These are phyloP conservation scores for Quercus suber DNA, from an alignment of 306 rosid genomes.

Conservation along the genomic window DNA sequence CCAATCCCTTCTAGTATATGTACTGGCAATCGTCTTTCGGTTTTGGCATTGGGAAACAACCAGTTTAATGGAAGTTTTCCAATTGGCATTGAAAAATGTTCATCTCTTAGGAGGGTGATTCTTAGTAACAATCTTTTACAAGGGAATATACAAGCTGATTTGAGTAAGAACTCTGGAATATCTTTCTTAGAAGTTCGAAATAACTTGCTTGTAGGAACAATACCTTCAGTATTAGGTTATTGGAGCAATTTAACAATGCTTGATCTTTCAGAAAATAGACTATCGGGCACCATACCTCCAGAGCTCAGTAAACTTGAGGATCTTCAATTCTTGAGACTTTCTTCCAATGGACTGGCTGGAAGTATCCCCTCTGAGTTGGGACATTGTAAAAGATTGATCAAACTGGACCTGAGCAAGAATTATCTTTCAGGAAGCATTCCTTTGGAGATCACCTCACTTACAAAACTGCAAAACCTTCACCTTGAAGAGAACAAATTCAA, in stretches of 20 bases:
- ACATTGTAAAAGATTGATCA: neutral
- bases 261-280: slow-evolving; percentile 5
- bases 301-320: slow-evolving; percentile 11
- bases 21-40: neutral
- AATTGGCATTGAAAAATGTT: neutral
- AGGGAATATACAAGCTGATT: slow-evolving; percentile 14
- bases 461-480: slow-evolving; percentile 15
- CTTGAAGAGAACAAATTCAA: slow-evolving; percentile 20
- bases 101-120: slow-evolving; percentile 17
- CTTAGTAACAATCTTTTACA: slow-evolving; percentile 15
- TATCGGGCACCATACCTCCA: slow-evolving; percentile 8
- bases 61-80: slow-evolving; percentile 20
- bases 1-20: slow-evolving; percentile 12
- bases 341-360: slow-evolving; percentile 8
- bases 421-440: slow-evolving; percentile 15
- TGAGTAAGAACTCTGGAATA: slow-evolving; percentile 6
- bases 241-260: slow-evolving; percentile 25
- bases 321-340: slow-evolving; percentile 1
- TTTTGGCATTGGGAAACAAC: slow-evolving; percentile 12
- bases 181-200: slow-evolving; percentile 19
- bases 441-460: slow-evolving; percentile 6
- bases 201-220: slow-evolving; percentile 19
- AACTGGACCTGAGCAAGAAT: slow-evolving; percentile 18
- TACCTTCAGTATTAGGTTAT: slow-evolving; percentile 11
- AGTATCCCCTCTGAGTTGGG: slow-evolving; percentile 12